Base-by-base conservation (phyloP, 495 filamentous ascomycete species). In the Hypomontagnella monticulosa region DNA sequence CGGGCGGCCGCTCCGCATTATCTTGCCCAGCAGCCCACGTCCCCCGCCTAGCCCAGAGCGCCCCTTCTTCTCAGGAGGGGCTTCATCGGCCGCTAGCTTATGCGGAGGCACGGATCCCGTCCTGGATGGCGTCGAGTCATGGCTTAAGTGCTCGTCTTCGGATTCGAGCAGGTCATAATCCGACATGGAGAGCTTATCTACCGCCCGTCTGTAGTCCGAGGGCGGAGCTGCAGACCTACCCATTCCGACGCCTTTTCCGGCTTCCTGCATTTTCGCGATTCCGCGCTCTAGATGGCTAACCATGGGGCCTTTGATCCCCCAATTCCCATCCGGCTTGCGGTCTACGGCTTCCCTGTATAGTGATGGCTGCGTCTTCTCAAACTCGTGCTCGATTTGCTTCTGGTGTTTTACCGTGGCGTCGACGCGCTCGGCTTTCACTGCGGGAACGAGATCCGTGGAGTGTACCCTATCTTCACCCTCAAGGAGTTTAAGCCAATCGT, bases 401-500 rank as follows among this genome's bases (percentile, higher is more conserved):
- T 82, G 80, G 12, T 76, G 71, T 41, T 79, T 72, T 18, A 74
- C 67, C n/a, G 78, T 74, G 6, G 72, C 72, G 4, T 67, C 63
- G 11, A 59, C 49, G 12, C 79, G 72, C 27, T 80, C 80, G 4
- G 69, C 59, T 55, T 80, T 79, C 44, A 74, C 64, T n/a, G 74
- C 53, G 4, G 73, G 71, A 9, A 74, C 71, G 10, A 81, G 66
- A 14, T 79, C 78, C 5, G 67, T 67, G 1, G 61, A 63, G 3
- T 72, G 70, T 6, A 70, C 73, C 19, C 75, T 75, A 27, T 79
- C 77, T 42, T 80, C 76, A 10, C 68, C 72, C 20, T 73, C 71
- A 10, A 81, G 74, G 6, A 70, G 63, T 19, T 57, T 61, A 0
- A 81, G 71, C 78, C 78, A 82, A 11, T 72, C 70, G 0, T 73